These are phyloP conservation scores for Decorospora gaudefroyi DNA, from an alignment of 2,329 filamentous ascomycete genomes.

Conservation along the genomic window DNA sequence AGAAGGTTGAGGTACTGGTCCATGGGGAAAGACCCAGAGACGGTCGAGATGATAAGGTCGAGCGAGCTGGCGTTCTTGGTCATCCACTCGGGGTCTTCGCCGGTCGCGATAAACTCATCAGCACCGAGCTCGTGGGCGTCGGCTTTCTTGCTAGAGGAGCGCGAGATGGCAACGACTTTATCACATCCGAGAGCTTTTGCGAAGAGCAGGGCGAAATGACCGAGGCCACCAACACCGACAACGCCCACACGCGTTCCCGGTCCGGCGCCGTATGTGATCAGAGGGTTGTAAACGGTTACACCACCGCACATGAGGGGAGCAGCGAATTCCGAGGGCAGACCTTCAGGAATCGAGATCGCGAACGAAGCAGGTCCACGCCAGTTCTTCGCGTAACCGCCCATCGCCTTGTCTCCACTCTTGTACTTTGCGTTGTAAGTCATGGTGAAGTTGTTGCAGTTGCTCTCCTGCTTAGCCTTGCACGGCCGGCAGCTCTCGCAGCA, in stretches of 20 bases:
- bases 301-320: conserved; percentile 85
- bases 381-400: conserved; percentile 67
- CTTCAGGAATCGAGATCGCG: conserved; percentile 74
- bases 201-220: conserved; percentile 73
- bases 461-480: conserved; percentile 52
- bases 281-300: conserved; percentile 75
- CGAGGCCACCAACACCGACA: conserved; percentile 73
- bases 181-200: conserved; percentile 72
- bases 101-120: conserved; percentile 64
- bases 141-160: conserved; percentile 63
- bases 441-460: conserved; percentile 53
- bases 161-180: conserved; percentile 66
- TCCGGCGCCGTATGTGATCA: conserved; percentile 74
- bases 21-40: conserved; percentile 62
- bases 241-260: conserved; percentile 78
- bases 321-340: conserved; percentile 61
- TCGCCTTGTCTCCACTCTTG: conserved; percentile 63
- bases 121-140: conserved; percentile 64
- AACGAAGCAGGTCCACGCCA: conserved; percentile 76
- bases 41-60: conserved; percentile 64
- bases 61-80: conserved; percentile 58
- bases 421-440: conserved; percentile 56
- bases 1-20: conserved; percentile 65
- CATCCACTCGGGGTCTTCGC: conserved; percentile 63
- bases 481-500: conserved; percentile 55